Percentiles rank a stretch among this genome's conserved stretches.
phyloP scores from a whole-genome alignment of 768 basidiomycete species.

The Nidularia pulvinata region DNA sequence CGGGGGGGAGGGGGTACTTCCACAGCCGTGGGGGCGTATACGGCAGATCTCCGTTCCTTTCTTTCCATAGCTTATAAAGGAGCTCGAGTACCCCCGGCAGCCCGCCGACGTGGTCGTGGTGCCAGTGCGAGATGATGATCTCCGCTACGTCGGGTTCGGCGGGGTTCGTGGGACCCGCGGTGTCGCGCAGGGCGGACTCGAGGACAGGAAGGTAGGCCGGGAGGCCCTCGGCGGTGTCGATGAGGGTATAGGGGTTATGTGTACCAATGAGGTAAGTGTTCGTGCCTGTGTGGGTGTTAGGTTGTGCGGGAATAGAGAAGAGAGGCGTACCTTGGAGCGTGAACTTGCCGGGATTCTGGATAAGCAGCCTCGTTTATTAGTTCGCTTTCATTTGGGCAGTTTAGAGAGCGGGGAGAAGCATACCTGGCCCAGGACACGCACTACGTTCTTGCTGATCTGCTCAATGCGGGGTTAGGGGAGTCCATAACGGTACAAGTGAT shows the following conservation, averaged over 20 bases:
- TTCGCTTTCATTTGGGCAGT: neutral
- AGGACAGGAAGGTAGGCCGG: slow-evolving; percentile 69
- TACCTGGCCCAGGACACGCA: slow-evolving; percentile 79
- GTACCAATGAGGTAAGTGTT: slow-evolving; percentile 87
- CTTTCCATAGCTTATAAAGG: slow-evolving; percentile 62
- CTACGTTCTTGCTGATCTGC: slow-evolving; percentile 69
- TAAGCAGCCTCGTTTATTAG: neutral
- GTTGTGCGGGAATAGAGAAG: neutral
- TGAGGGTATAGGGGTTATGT: slow-evolving; percentile 69
- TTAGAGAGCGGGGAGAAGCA: slow-evolving; percentile 4
- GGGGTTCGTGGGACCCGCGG: slow-evolving; percentile 26
- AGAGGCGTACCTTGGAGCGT: slow-evolving; percentile 71
- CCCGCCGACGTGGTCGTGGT: slow-evolving; percentile 84
- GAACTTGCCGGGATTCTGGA: slow-evolving; percentile 85
- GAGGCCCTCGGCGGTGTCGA: slow-evolving; percentile 84
- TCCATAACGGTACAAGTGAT: neutral
- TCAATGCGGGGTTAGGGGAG: slow-evolving; percentile 3
- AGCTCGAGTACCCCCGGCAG: slow-evolving; percentile 69
- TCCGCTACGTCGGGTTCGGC: slow-evolving; percentile 71
- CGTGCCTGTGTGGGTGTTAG: slow-evolving; percentile 51
- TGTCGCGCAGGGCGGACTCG: slow-evolving; percentile 52
- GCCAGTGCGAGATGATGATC: slow-evolving; percentile 91
- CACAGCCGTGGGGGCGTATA: slow-evolving; percentile 74
- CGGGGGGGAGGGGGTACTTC: slow-evolving; percentile 55
- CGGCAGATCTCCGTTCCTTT: slow-evolving; percentile 37